Percentiles rank a stretch among this genome's conserved stretches.
Conservation (phyloP, 495 filamentous ascomycete species). For the Darksidea phi region DNA sequence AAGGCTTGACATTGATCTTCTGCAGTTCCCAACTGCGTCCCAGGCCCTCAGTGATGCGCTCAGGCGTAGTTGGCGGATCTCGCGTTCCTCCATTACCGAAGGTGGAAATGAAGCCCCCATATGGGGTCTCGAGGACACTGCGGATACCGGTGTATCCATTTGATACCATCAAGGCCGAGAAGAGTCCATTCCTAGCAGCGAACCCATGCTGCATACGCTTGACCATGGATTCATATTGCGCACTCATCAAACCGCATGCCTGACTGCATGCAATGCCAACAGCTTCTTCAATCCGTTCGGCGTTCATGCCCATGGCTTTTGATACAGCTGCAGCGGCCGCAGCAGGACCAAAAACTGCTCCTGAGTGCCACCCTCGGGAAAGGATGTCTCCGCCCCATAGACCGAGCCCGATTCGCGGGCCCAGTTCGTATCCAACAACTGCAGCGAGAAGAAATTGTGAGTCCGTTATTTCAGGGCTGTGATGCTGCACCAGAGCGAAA, state of each 20-base stretch:
- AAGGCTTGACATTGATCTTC: conserved; percentile 45
- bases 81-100: conserved; percentile 44
- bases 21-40: conserved; percentile 46
- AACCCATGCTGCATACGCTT: conserved; percentile 53
- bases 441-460: conserved; percentile 46
- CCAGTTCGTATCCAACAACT: conserved; percentile 46
- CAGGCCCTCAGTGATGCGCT: conserved; percentile 41
- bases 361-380: conserved; percentile 48
- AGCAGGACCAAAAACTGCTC: conserved; percentile 48
- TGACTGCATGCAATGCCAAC: conserved; percentile 24
- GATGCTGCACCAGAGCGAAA: conserved; percentile 35
- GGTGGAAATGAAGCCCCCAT: conserved; percentile 48
- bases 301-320: conserved; percentile 43
- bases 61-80: conserved; percentile 37
- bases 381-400: conserved; percentile 47
- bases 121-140: conserved; percentile 47
- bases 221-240: conserved; percentile 47
- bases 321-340: conserved; percentile 45
- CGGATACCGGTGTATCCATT: conserved; percentile 49
- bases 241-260: conserved; percentile 47
- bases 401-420: conserved; percentile 46
- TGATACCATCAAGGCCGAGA: conserved; percentile 45
- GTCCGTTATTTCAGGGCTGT: conserved; percentile 37
- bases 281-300: conserved; percentile 39
- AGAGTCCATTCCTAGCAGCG: conserved; percentile 48